A percentile compares a stretch with the other conserved stretches of the same genome.
phyloP scores from a whole-genome alignment of 495 filamentous ascomycete genomes.

The Trichoderma reesei region DNA sequence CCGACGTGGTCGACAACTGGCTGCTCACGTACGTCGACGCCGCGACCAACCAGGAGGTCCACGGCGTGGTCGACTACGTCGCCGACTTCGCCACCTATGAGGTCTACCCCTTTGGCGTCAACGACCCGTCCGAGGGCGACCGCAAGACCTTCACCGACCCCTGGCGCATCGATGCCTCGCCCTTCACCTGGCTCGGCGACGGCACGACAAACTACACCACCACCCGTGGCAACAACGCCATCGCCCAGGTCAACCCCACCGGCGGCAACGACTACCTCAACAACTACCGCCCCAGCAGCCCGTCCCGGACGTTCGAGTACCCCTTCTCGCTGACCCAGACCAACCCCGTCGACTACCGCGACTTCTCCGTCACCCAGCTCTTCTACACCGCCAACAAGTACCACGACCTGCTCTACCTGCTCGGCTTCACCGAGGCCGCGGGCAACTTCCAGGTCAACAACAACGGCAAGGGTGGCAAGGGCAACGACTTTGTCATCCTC shows the following conservation, averaged over 20 bases:
- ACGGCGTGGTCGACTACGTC: conserved; percentile 37
- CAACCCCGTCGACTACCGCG: conserved; percentile 26
- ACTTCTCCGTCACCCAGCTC: conserved; percentile 39
- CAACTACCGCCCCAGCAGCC: conserved; percentile 31
- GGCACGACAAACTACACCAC: conserved; percentile 30
- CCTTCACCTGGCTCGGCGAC: conserved; percentile 34
- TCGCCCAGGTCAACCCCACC: conserved; percentile 35
- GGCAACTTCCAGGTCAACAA: conserved; percentile 48
- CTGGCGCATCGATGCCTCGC: conserved; percentile 25
- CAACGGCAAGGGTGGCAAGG: conserved; percentile 34
- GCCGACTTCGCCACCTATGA: conserved; percentile 34
- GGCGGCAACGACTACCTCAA: conserved; percentile 27
- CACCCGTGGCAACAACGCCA: conserved; percentile 41
- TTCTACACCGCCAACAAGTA: conserved; percentile 46
- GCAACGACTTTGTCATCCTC: conserved; percentile 42
- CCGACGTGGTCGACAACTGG: conserved; percentile 40
- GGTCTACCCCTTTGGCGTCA: conserved; percentile 38
- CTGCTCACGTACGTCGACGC: conserved; percentile 42
- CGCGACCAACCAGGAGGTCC: conserved; percentile 25
- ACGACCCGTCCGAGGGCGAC: conserved; percentile 35
- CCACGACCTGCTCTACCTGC: conserved; percentile 43
- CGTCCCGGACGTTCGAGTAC: conserved; percentile 31
- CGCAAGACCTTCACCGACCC: conserved; percentile 30
- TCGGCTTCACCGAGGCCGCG: conserved; percentile 44
- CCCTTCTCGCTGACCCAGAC: conserved; percentile 25